Conservation (phyloP, 257 asterid genomes). For the Asclepias syriaca region DNA sequence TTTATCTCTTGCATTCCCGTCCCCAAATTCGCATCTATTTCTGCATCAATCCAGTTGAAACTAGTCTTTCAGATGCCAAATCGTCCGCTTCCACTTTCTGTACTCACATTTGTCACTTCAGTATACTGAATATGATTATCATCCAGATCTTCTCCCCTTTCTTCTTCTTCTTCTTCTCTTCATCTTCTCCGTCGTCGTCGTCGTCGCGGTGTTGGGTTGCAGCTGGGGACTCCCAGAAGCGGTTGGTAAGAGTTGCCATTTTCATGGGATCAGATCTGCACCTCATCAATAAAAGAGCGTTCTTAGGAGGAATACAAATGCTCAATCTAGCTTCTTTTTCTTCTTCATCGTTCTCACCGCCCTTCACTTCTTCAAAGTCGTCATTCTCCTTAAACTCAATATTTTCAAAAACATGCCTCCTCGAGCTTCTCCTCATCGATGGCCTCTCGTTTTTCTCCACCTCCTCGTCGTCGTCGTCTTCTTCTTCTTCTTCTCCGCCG, state of each 20-base stretch:
- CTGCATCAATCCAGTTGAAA: slow-evolving; percentile 14
- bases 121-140: slow-evolving; percentile 9
- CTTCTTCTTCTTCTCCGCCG: slow-evolving; percentile 49
- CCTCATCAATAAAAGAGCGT: slow-evolving; percentile 87
- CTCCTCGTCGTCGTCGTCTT: background rate
- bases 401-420: slow-evolving; percentile 89
- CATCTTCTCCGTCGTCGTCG: slow-evolving; percentile 19
- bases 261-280: slow-evolving; percentile 96
- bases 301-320: slow-evolving; percentile 88
- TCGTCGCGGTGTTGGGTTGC: slow-evolving; percentile 10
- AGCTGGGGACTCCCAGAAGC: slow-evolving; percentile 51
- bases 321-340: slow-evolving; percentile 56
- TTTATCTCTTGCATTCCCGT: slow-evolving; percentile 16
- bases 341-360: slow-evolving; percentile 12
- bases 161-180: slow-evolving; percentile 26
- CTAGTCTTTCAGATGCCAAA: slow-evolving; percentile 18
- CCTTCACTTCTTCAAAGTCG: slow-evolving; percentile 44
- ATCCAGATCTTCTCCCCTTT: slow-evolving; percentile 15
- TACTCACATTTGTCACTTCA: slow-evolving; percentile 17
- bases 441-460: slow-evolving; percentile 15
- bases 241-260: slow-evolving; percentile 66
- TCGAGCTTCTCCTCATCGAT: slow-evolving; percentile 47
- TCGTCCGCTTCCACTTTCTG: background rate
- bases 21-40: slow-evolving; percentile 21
- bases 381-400: slow-evolving; percentile 68